Evolutionary conservation across 2,329 filamentous ascomycete species (phyloP), one percentile per base, ranked within the genome.

Genomic region (Clathrospora elynae): DNA sequence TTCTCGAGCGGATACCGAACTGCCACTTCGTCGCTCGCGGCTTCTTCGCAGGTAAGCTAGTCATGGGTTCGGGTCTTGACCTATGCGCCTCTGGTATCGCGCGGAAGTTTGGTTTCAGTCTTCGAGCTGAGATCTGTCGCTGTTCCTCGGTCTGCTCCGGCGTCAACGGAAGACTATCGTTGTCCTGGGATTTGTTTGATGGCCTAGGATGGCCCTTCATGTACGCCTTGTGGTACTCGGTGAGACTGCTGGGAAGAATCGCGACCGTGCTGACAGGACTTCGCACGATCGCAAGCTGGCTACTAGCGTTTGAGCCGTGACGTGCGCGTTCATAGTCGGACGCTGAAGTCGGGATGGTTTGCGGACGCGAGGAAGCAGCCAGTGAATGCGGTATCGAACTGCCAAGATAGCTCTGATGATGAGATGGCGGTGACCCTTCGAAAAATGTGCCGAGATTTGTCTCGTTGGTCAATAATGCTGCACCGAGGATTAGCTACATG

Each of bases 1-100:
- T 99, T 34, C 93, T 84, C 31, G 90, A 96, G 24, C 93, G 83
- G 49, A 99, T 99, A 42, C 93, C 93, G 66, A 99, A 99, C 68
- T 99, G 93, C 93, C 93, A 99, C 55, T 92, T 89, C 11, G 91
- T 88, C 1, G 87, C 87, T 63, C 88, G 90, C 4, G 78, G 73
- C 68, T 88, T 90, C 74, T 88, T 90, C 12, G 66, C 57, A 2
- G 84, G 82, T 19, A 79, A 57, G n/a, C 73, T 71, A 3, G 80
- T 79, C 72, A 80, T 75, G 6, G 69, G 75, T 57, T 79, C 80
- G 4, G 76, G 82, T 31, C 77, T 78, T 31, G 76, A 78, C 30
- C 63, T 54, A 32, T 60, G 55, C 41, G 71, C 85, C 51, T 92
- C 86, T 33, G 57, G 57, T 2, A 90, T 72, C 51, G 82, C 86